Base-by-base conservation (phyloP, 495 filamentous ascomycete genomes). In the Patellaria atrata region DNA sequence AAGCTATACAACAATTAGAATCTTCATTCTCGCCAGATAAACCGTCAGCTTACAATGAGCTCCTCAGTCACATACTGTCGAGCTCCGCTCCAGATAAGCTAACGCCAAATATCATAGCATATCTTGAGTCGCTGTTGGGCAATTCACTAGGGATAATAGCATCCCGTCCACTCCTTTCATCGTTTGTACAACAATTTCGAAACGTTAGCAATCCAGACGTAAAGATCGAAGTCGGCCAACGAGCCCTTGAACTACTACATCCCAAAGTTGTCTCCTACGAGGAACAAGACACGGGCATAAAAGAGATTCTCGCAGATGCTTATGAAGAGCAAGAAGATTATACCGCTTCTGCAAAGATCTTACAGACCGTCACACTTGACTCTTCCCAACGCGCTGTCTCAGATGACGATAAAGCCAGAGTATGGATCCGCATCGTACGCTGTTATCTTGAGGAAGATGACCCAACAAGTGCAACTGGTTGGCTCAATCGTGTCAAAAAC, bases 361-460 rank as follows among this genome's bases (percentile, higher is more conserved):
- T 97, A 2, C 65, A 82, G 50, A 79, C 76, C 16, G 92, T 96
- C 46, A 78, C 82, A 21, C 73, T 94, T 12, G 84, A 94, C 51
- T 77, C 70, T 28, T 82, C 80, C 15, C 85, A 94, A 56, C 78
- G 83, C 10, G 72, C 77, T 37, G 76, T 94, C 13, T 66, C 74
- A 7, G 75, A 81, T 54, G 66, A 79, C 35, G 75, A 82, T 35
- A 84, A 84, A 54, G 79, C 80, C 3, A 61, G 59, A 18, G 67
- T 92, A 27, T 94, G 85, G 79, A 79, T 96, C 31, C 78, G 91
- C 30, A 96, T 97, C 52, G 84, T 89, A 56, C 74, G 91, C 33
- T 77, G 89, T 57, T 86, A 89, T 55, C 71, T 97, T 28, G 91
- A 96, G 59, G 85, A 83, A 28, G 91, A 94, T 53, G 85, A 97